A percentile compares a stretch with the other conserved stretches of the same genome.
phyloP scores from a whole-genome alignment of 1,284 basidiomycete species.

The Apiotrichum gracile region DNA sequence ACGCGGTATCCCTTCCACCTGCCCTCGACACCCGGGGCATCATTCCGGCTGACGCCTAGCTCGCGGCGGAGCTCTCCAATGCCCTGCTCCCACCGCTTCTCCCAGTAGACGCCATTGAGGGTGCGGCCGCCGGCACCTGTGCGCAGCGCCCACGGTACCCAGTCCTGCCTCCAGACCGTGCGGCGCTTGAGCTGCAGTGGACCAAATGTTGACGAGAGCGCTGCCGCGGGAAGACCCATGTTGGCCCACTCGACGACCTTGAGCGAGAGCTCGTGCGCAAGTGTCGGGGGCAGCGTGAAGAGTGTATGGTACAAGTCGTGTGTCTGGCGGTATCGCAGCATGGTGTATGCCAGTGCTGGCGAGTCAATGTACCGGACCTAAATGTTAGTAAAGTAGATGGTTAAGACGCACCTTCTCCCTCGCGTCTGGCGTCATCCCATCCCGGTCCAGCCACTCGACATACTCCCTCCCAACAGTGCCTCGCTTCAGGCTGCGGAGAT shows the following conservation, averaged over 20 bases:
- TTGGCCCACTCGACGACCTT: conserved; percentile 95
- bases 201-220: conserved; percentile 70
- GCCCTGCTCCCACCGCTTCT: conserved; percentile 82
- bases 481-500: conserved; percentile 61
- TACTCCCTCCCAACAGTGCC: conserved; percentile 85
- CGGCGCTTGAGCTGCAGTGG: conserved; percentile 45
- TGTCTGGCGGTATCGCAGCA: conserved; percentile 96
- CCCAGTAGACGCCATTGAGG: conserved; percentile 92
- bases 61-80: conserved; percentile 72
- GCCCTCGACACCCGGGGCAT: conserved; percentile 30
- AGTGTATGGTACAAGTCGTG: conserved; percentile 95
- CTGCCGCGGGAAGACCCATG: conserved; percentile 82
- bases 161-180: conserved; percentile 54
- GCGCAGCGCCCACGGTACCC: conserved; percentile 82
- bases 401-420: conserved; percentile 68
- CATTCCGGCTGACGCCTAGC: conserved; percentile 58
- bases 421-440: conserved; percentile 91
- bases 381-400: neutral
- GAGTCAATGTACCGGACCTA: conserved; percentile 92
- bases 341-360: conserved; percentile 88
- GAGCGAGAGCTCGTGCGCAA: conserved; percentile 89
- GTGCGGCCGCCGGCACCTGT: conserved; percentile 67
- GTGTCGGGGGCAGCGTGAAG: conserved; percentile 77
- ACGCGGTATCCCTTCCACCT: conserved; percentile 47
- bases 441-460: conserved; percentile 81